Evolutionary conservation across 257 asterid species (phyloP).

Genomic region (Solanum chaucha): DNA sequence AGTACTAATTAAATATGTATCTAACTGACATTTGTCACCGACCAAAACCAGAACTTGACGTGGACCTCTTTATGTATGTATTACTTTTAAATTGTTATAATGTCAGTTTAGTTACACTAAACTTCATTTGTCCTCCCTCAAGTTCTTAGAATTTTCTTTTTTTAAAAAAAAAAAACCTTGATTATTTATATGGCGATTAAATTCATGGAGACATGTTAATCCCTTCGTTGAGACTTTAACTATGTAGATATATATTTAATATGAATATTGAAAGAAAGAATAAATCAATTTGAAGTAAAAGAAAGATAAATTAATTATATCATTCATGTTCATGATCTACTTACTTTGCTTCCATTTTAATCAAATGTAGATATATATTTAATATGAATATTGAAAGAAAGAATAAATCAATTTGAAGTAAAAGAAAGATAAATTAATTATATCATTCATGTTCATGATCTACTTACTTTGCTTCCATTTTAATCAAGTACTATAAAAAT

Average conservation of each 20-base stretch:
- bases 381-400: not conserved
- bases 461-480: not conserved
- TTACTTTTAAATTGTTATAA: not conserved
- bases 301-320: no score
- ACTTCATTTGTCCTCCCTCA: not conserved
- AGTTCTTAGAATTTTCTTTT: not conserved
- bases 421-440: no score
- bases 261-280: not conserved
- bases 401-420: not conserved
- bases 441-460: no score
- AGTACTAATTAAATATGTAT: not conserved
- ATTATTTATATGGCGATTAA: not conserved
- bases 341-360: not conserved
- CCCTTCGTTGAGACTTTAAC: not conserved
- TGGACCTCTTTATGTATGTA: not conserved
- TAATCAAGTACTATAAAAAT: not conserved
- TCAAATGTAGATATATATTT: not conserved
- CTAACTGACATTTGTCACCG: conserved; percentile 24
- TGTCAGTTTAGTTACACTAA: not conserved
- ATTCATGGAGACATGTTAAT: not conserved
- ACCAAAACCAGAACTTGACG: conserved; percentile 9
- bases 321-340: no score
- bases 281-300: not conserved
- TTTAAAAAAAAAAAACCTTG: no score
- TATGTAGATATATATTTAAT: no score